Conservation (phyloP, 345 rosid species). For the Hibiscus syriacus region DNA sequence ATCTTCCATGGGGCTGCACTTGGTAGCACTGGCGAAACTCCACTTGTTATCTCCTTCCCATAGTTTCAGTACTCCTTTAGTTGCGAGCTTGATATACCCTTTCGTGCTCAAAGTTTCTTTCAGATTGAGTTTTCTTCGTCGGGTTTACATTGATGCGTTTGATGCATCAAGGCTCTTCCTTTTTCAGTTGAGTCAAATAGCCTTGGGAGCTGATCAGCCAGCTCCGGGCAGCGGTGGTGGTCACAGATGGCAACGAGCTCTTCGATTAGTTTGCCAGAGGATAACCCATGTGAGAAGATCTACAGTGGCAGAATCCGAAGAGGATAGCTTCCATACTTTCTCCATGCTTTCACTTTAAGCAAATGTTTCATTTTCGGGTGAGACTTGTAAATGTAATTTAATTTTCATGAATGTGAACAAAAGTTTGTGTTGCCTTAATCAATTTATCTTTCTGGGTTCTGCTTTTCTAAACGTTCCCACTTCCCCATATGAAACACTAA, state of each 20-base stretch:
- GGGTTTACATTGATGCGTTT: background rate
- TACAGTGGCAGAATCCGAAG: slow-evolving; percentile 11
- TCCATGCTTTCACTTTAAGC: slow-evolving; percentile 26
- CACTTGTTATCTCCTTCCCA: background rate
- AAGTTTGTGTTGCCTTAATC: slow-evolving; percentile 4
- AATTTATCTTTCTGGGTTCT: background rate
- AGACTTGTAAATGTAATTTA: too few species aligned
- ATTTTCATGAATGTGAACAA: background rate
- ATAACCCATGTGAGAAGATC: slow-evolving; percentile 11
- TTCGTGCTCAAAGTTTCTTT: background rate
- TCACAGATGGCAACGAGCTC: slow-evolving; percentile 20
- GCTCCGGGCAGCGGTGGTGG: background rate
- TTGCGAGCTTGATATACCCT: background rate
- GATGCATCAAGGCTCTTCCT: background rate
- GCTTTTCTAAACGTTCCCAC: background rate
- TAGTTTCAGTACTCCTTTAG: background rate
- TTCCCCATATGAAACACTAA: background rate
- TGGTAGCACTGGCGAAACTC: background rate
- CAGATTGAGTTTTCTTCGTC: background rate
- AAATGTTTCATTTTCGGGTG: background rate
- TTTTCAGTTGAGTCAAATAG: background rate
- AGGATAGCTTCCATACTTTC: slow-evolving; percentile 28
- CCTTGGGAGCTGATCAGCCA: background rate
- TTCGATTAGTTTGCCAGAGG: slow-evolving; percentile 22
- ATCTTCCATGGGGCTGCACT: background rate